Conservation (phyloP, 371 early-diverging fungal genomes). For the Fennellomyces sp. region DNA sequence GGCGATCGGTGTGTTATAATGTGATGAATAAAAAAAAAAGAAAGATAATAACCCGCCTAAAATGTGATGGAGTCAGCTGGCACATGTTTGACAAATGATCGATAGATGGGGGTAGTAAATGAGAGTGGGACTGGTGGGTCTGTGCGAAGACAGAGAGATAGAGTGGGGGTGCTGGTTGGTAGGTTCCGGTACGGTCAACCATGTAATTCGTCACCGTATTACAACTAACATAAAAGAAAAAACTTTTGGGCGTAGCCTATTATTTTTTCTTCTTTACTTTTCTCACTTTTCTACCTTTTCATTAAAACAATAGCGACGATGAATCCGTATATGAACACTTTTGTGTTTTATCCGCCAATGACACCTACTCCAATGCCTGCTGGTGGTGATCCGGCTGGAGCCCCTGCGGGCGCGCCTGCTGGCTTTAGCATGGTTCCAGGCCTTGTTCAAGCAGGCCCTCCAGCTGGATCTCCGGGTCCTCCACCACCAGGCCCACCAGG, state of each 20-base stretch:
- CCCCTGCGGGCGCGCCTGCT: not conserved
- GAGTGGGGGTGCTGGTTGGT: not conserved
- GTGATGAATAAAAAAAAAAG: not conserved
- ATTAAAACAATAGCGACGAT: not conserved
- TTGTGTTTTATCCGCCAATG: not conserved
- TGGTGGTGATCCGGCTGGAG: not conserved
- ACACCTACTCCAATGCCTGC: not conserved
- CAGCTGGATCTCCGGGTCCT: not conserved
- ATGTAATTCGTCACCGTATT: too few relatives aligned
- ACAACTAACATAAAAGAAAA: too few relatives aligned
- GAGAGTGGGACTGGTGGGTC: not conserved
- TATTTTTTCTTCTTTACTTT: not conserved
- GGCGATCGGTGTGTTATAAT: conserved; percentile 9
- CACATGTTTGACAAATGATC: not conserved
- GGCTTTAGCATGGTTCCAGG: not conserved
- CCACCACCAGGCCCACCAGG: conserved; percentile 6
- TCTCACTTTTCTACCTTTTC: not conserved
- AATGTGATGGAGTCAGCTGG: not conserved
- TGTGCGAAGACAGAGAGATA: not conserved
- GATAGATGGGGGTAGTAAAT: not conserved
- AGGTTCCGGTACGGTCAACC: not conserved
- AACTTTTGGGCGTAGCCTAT: too few relatives aligned
- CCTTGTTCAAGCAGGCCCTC: conserved; percentile 24
- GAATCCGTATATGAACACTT: conserved; percentile 1
- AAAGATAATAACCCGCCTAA: too few relatives aligned